These are phyloP conservation scores for Eutypa lata DNA, from an alignment of 2,329 filamentous ascomycete species.

Conservation along the genomic window DNA sequence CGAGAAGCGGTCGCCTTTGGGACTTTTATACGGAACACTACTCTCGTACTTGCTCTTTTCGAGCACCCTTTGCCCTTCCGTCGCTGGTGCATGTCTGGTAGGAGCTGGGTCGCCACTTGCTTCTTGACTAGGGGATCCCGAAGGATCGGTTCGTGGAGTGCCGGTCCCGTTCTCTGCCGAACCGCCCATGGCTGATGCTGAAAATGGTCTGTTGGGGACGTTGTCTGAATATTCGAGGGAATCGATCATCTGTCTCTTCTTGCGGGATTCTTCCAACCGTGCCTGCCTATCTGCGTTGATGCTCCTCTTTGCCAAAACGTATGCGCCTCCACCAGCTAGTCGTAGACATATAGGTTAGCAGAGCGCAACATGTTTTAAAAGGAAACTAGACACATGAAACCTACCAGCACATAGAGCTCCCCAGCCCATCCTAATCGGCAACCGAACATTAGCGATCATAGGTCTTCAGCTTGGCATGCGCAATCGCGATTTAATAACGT, in stretches of 20 bases:
- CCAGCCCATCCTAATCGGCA: constrained; percentile 76
- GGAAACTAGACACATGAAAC: constrained; percentile 25
- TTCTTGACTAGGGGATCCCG: constrained; percentile 67
- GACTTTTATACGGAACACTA: constrained; percentile 67
- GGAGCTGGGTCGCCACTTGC: constrained; percentile 78
- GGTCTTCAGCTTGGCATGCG: background rate
- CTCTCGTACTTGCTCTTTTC: constrained; percentile 94
- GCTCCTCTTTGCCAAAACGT: constrained; percentile 91
- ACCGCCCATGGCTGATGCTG: constrained; percentile 35
- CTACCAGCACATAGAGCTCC: constrained; percentile 80
- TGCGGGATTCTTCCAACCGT: constrained; percentile 64
- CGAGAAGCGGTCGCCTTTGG: constrained; percentile 84
- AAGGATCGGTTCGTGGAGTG: constrained; percentile 54
- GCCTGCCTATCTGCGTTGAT: constrained; percentile 86
- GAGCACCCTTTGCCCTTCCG: constrained; percentile 60
- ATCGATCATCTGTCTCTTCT: constrained; percentile 59
- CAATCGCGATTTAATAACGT: constrained; percentile 22
- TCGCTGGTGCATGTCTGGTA: constrained; percentile 74
- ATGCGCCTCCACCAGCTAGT: constrained; percentile 81
- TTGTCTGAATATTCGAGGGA: constrained; percentile 49
- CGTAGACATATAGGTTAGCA: constrained; percentile 8
- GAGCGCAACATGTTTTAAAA: background rate
- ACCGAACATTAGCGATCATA: background rate
- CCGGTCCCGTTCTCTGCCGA: constrained; percentile 35
- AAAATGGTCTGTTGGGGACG: constrained; percentile 31